Evolutionary conservation across 2,329 filamentous ascomycete genomes (phyloP), one percentile per base, ranked within the genome.

Genomic region (Aspergillus ochraceoroseus): DNA sequence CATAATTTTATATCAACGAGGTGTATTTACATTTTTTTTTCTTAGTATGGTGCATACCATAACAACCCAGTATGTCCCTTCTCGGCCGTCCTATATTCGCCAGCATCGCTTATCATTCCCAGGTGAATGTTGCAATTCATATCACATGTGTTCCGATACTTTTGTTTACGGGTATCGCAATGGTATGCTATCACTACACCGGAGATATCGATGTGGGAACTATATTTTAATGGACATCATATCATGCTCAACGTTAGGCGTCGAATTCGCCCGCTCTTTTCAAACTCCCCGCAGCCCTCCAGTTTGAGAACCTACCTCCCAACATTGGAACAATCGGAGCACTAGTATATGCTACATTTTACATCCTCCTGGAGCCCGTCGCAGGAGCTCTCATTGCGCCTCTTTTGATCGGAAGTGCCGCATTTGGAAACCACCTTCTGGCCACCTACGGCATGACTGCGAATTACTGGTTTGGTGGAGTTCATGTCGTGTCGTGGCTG

Each of bases 321-420:
- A 82, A 82, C 47, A 61, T 74, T 44, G 79, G 76, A 35, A 81
- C 79, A 3, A 69, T 77, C 43, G 70, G 66, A 37, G 73, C 73
- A 28, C 55, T 79, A 7, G 53, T 82, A 18, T 95, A 92, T 67
- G 77, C 83, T 25, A 76, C 76, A 2, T 77, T 95, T 40, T 98
- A 96, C 61, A 75, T 96, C 32, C 77, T 98, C 14, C 82, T 98
- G 58, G 92, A 98, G 61, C 92, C 92, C 1, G 87, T 96, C 1
- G 92, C 92, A 7, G 92, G 92, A 35, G 81, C 79, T 7, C 70
- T 85, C 18, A 71, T 95, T 28, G 81, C 85, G 4, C 77, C 85
- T 2, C 72, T 95, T 20, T 80, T 95, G 45, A 70, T 96, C 29
- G 83, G 71, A 13, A 80, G 78, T 39, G 83, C 87, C 7, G 87